Evolutionary conservation across 2,329 filamentous ascomycete species (phyloP).

Genomic region (Nemania abortiva): DNA sequence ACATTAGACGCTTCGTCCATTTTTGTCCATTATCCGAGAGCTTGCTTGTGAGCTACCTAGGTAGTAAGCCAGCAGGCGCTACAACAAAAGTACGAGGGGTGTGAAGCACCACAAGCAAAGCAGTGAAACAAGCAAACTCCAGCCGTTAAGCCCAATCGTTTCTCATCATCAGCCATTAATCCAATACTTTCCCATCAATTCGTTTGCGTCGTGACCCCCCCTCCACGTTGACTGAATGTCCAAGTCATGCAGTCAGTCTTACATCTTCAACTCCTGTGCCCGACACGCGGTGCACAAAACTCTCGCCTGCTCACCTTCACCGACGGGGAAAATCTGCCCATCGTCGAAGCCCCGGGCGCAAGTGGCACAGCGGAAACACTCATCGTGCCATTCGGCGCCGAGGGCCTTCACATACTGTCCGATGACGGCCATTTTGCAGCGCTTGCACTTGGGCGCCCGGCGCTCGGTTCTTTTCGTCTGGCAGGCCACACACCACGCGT

Average conservation of each 20-base stretch:
- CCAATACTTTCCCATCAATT: constrained; percentile 12
- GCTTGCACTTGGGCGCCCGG: constrained; percentile 87
- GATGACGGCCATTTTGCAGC: constrained; percentile 85
- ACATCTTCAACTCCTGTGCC: constrained; percentile 69
- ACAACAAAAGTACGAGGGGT: not conserved
- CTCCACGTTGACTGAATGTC: not conserved
- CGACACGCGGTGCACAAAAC: constrained; percentile 73
- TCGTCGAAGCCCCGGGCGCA: constrained; percentile 72
- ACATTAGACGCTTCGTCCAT: not conserved
- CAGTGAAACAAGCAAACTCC: constrained; percentile 10
- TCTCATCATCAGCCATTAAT: constrained; percentile 4
- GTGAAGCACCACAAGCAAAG: constrained; percentile 3
- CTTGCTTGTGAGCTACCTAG: too few relatives aligned
- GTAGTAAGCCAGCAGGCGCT: too few relatives aligned
- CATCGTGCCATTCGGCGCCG: constrained; percentile 91
- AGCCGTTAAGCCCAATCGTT: not conserved
- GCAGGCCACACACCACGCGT: constrained; percentile 95
- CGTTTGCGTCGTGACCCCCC: constrained; percentile 6
- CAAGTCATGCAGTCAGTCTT: constrained; percentile 13
- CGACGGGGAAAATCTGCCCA: constrained; percentile 73
- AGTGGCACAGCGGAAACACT: constrained; percentile 85
- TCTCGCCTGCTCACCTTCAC: constrained; percentile 58
- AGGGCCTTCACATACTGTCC: constrained; percentile 91
- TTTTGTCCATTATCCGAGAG: not conserved
- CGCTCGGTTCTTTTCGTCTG: constrained; percentile 93